Percentiles rank a stretch among this genome's conserved stretches.
Conservation (phyloP, 2,329 filamentous ascomycete genomes). For the Clarireedia sp. region DNA sequence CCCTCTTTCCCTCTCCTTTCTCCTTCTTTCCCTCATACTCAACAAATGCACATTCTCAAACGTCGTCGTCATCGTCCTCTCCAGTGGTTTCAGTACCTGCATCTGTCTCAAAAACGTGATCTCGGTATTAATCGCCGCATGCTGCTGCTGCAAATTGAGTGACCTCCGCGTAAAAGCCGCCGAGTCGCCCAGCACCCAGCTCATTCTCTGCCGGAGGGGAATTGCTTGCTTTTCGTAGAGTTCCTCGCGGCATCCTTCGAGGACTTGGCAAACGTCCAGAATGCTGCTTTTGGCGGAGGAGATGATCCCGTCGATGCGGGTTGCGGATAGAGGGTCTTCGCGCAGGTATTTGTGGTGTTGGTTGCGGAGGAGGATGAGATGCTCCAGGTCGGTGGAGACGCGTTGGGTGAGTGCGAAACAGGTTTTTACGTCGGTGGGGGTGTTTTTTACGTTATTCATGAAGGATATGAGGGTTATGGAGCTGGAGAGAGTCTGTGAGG, state of each 20-base stretch:
- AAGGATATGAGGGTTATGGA: background rate
- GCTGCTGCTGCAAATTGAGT: conserved; percentile 2
- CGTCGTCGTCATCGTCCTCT: background rate
- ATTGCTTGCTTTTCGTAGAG: background rate
- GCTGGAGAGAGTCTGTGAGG: background rate
- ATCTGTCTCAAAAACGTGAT: conserved; percentile 1
- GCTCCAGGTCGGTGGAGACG: background rate
- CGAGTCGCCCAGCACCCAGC: conserved; percentile 5
- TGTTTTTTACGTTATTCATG: conserved; percentile 1
- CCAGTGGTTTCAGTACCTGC: background rate
- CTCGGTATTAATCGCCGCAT: conserved; percentile 5
- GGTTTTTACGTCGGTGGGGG: conserved; percentile 1
- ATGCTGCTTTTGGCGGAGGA: background rate
- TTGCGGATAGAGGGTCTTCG: background rate
- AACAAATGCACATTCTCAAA: conserved; percentile 1
- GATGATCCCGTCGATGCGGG: background rate
- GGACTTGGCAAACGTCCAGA: background rate
- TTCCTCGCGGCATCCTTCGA: background rate
- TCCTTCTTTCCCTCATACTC: background rate
- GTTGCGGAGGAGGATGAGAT: background rate
- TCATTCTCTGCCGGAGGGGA: background rate
- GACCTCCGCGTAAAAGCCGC: conserved; percentile 2
- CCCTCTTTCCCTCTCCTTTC: background rate
- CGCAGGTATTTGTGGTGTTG: background rate
- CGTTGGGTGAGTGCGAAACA: background rate